Evolutionary conservation across 75 land plant species (phyloP).

Genomic region (Cupressus sempervirens): DNA sequence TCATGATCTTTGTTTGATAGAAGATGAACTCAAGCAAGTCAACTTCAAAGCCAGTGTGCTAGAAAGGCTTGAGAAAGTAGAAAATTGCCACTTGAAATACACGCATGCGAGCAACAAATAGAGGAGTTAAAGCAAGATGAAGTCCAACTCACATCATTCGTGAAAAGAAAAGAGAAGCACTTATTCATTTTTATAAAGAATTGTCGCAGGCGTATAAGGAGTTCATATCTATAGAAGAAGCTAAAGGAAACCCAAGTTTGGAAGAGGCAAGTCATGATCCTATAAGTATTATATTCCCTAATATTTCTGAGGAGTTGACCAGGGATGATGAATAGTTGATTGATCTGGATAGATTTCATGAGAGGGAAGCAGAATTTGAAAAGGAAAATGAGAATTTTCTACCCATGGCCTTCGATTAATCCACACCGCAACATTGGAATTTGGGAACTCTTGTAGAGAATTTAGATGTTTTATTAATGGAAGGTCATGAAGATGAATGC

Average conservation of each 20-base stretch:
- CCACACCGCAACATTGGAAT: too few relatives aligned
- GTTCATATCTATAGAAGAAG: constrained; percentile 13
- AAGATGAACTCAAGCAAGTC: constrained; percentile 18
- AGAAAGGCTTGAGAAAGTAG: constrained; percentile 20
- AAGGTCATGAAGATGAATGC: too few relatives aligned
- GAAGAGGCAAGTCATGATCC: background rate
- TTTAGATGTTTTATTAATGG: too few relatives aligned
- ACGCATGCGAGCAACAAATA: constrained; percentile 22
- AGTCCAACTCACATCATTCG: constrained; percentile 18
- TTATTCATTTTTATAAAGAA: constrained; percentile 9
- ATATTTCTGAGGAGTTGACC: background rate
- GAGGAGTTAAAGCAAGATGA: constrained; percentile 9
- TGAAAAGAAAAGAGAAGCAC: constrained; percentile 22
- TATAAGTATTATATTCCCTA: background rate
- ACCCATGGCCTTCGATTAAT: too few relatives aligned
- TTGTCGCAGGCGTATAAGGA: constrained; percentile 22
- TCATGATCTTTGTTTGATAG: constrained; percentile 5
- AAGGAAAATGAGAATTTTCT: background rate
- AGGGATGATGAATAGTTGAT: background rate
- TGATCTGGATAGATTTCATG: background rate
- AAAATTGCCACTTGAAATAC: constrained; percentile 27
- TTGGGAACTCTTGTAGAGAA: too few relatives aligned
- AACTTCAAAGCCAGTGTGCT: background rate
- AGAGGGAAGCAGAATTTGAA: background rate
- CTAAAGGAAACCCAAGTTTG: constrained; percentile 23